Percentiles rank a stretch among this genome's conserved stretches.
phyloP scores from a whole-genome alignment of 805 yeast species.

The Wickerhamomyces chaumierensis region DNA sequence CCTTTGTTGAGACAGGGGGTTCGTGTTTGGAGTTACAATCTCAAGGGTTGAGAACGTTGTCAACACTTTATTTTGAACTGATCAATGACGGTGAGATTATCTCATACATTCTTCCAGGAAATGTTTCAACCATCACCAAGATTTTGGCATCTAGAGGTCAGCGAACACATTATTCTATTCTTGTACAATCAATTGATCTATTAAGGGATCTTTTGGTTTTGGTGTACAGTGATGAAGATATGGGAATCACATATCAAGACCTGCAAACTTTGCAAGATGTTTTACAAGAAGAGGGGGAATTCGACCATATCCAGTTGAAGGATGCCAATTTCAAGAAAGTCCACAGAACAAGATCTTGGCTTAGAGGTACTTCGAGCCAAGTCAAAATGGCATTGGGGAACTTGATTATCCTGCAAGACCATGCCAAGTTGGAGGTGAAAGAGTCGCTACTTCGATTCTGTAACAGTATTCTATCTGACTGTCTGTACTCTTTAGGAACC shows the following conservation, averaged over 20 bases:
- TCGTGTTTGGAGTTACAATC: conserved; percentile 19
- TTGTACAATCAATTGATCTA: conserved; percentile 20
- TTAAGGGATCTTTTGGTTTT: conserved; percentile 20
- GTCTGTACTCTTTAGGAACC: conserved; percentile 24
- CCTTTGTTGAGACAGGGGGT: conserved; percentile 20
- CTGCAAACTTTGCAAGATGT: conserved; percentile 10
- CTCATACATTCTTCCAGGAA: conserved; percentile 41
- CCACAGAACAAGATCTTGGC: conserved; percentile 42
- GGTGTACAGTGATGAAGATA: conserved; percentile 32
- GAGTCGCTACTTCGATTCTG: conserved; percentile 21
- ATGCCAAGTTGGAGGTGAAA: conserved; percentile 24
- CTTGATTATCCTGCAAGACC: conserved; percentile 14
- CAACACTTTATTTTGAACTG: conserved; percentile 22
- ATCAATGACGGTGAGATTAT: conserved; percentile 35
- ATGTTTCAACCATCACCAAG: conserved; percentile 32
- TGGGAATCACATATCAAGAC: conserved; percentile 18
- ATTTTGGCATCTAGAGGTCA: conserved; percentile 21
- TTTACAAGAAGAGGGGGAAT: conserved; percentile 6
- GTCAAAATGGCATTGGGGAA: conserved; percentile 30
- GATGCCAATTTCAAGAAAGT: conserved; percentile 13
- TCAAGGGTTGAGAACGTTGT: conserved; percentile 23
- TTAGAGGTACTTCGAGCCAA: conserved; percentile 41
- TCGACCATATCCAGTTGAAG: conserved; percentile 10
- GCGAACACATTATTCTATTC: conserved; percentile 27
- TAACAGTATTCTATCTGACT: conserved; percentile 19